Evolutionary conservation across 495 filamentous ascomycete species (phyloP), one percentile per base, ranked within the genome.

Genomic region (Eremomyces bilateralis): DNA sequence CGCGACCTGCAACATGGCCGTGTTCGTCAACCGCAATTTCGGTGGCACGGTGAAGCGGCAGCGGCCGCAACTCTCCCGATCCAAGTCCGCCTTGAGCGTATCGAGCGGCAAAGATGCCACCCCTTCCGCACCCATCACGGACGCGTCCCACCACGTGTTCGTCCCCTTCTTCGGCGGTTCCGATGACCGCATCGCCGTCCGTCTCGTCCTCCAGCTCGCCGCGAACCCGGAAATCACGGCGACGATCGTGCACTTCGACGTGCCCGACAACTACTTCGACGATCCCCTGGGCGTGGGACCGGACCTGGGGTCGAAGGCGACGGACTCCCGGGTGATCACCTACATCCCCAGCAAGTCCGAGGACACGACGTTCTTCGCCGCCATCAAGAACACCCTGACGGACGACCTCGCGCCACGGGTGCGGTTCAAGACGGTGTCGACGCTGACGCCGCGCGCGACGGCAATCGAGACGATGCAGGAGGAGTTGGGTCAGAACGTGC

Each of bases 101-200:
- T 64, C 61, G 30, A 69, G 58, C 30, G 45, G 55, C n/a, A 52
- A 58, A 2, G 63, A 64, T 36, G 36, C 50, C 29, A 53, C 57
- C 6, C 54, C 56, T 20, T 72, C 61, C 11, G 55, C 69, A 28
- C 53, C 54, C 10, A 65, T 32, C 10, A 11, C 8, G 10, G 18
- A 80, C 42, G 76, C 70, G 35, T 71, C 68, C 20, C 84, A 92
- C 47, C 83, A 91, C 42, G 61, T 97, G 41, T 81, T 90, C 45
- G 59, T 92, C 34, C 80, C 81, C 2, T 94, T 77, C 56, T 71
- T 91, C 38, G 88, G 88, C 29, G 80, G 83, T 3, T 51, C 61
- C 2, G 88, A 95, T 51, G 85, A 93, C 49, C 70, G 67, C n/a
- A 65, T 72, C 29, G 81, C 83, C 0, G 60, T 93, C 1, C 62